These are phyloP conservation scores for Drosera capensis DNA, from an alignment of 148 eudicot genomes.

Conservation along the genomic window DNA sequence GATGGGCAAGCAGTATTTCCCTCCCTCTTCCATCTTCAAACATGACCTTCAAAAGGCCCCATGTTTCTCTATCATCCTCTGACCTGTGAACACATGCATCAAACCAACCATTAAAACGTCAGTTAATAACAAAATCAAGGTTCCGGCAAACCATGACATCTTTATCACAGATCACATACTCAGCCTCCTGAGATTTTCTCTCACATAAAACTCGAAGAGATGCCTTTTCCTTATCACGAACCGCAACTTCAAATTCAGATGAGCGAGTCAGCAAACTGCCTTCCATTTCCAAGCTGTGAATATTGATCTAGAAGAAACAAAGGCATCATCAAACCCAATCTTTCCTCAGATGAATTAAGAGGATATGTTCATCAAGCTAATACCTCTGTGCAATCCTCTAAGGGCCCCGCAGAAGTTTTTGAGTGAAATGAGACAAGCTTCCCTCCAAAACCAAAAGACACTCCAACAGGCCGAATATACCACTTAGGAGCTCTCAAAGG, in stretches of 20 bases:
- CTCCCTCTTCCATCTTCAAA: conserved; percentile 83
- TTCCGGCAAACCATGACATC: background rate
- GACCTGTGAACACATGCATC: no score
- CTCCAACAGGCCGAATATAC: conserved; percentile 72
- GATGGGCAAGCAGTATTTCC: conserved; percentile 64
- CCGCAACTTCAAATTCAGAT: conserved; percentile 74
- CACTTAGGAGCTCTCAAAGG: conserved; percentile 73
- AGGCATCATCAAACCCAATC: background rate
- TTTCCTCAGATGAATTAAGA: background rate
- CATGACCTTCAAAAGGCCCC: conserved; percentile 92
- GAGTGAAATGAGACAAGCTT: conserved; percentile 46
- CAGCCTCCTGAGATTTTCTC: conserved; percentile 53
- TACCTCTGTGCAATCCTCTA: conserved; percentile 27
- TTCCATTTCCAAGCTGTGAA: conserved; percentile 34
- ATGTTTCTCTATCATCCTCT: conserved; percentile 61
- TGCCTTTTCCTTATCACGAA: conserved; percentile 63
- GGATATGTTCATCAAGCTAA: background rate
- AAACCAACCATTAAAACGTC: background rate
- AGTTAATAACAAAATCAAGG: background rate
- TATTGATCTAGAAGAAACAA: background rate
- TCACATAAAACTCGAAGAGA: conserved; percentile 59
- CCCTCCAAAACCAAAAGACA: conserved; percentile 89
- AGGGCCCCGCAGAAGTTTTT: conserved; percentile 20
- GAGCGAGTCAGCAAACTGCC: conserved; percentile 57
- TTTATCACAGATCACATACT: conserved; percentile 26